These are phyloP conservation scores for Coemansia sp. DNA, from an alignment of 192 early-diverging fungal genomes.

Conservation along the genomic window DNA sequence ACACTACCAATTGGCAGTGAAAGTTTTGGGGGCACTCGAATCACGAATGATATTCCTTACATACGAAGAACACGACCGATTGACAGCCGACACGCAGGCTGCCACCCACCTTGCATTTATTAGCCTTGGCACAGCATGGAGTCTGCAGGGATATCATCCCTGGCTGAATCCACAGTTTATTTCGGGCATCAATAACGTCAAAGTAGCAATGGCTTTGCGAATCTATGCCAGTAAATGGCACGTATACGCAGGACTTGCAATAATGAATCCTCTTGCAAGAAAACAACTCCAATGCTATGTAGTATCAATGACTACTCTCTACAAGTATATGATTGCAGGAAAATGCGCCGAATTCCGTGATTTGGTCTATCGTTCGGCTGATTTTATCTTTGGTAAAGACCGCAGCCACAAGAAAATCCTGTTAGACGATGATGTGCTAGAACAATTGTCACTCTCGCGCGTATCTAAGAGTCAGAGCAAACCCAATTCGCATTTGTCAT, in stretches of 20 bases:
- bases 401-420: conserved; percentile 66
- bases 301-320: conserved; percentile 81
- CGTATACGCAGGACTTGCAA: conserved; percentile 91
- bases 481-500: conserved; percentile 90
- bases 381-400: conserved; percentile 80
- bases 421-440: conserved; percentile 80
- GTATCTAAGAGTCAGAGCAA: conserved; percentile 67
- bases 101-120: conserved; percentile 95
- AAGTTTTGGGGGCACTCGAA: conserved; percentile 72
- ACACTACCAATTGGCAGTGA: conserved; percentile 60
- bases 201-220: conserved; percentile 87
- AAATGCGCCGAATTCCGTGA: conserved; percentile 72
- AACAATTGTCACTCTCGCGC: conserved; percentile 83
- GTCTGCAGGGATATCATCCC: conserved; percentile 74
- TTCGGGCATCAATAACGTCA: conserved; percentile 97
- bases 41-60: conserved; percentile 77
- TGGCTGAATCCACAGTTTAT: conserved; percentile 87
- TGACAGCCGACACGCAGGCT: conserved; percentile 97
- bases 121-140: conserved; percentile 95
- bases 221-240: conserved; percentile 98
- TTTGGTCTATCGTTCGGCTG: conserved; percentile 69
- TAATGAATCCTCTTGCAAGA: conserved; percentile 86
- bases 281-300: conserved; percentile 88
- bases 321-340: conserved; percentile 93
- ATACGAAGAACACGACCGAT: conserved; percentile 86